A percentile compares a stretch with the other conserved stretches of the same genome.
Conservation (phyloP, 495 filamentous ascomycete genomes). For the Penicillium egyptiacum region DNA sequence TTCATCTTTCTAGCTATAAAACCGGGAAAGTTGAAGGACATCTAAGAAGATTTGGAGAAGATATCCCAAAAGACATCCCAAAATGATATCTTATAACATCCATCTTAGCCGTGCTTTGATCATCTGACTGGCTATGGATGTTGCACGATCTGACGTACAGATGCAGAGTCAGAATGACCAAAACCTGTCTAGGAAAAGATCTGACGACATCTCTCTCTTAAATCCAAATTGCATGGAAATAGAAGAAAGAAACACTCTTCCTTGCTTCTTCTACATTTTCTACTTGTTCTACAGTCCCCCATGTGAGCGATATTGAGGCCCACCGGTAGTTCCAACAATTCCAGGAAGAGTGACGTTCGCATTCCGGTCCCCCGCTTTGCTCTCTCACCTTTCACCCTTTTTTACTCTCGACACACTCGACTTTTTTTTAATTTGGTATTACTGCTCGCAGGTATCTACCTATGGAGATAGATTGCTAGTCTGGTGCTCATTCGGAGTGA, state of each 20-base stretch:
- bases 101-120: too few relatives aligned
- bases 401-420: neutral
- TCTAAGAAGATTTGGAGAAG: too few relatives aligned
- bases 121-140: neutral
- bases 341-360: constrained; percentile 6
- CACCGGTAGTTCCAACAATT: neutral
- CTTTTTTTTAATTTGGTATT: neutral
- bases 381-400: neutral
- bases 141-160: neutral
- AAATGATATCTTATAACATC: too few relatives aligned
- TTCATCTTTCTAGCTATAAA: too few relatives aligned
- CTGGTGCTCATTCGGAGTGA: constrained; percentile 6
- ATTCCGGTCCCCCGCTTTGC: constrained; percentile 1
- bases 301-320: constrained; percentile 9
- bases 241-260: neutral
- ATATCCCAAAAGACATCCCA: too few relatives aligned
- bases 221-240: neutral
- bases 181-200: neutral
- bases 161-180: neutral
- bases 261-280: neutral
- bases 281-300: too few relatives aligned
- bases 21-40: too few relatives aligned
- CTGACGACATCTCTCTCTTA: neutral
- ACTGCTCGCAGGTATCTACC: neutral
- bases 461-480: constrained; percentile 3